Base-by-base conservation (phyloP, 208 protist species). In the Leishmania amazonensis region DNA sequence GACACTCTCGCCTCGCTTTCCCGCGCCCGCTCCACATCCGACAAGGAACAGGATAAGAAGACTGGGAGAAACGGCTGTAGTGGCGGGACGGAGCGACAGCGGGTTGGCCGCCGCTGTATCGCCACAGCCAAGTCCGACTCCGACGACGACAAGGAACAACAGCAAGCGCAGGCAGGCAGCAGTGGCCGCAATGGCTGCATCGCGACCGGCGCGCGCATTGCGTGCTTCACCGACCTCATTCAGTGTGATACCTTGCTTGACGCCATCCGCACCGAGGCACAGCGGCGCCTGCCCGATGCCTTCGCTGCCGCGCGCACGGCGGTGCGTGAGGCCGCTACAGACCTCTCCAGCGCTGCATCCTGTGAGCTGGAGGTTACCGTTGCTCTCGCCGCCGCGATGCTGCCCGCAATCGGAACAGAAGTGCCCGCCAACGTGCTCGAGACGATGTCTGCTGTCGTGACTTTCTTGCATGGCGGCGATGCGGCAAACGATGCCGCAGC, bases 381-480 rank as follows among this genome's bases (percentile, higher is more conserved):
- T 76, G 82, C 82, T 35, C 53, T 77, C 60, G 81, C 79, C 71
- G 80, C 83, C 49, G 76, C 62, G 42, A 67, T 88, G 81, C 53
- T 80, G 84, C 82, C 75, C 35, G 60, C 68, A 5, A 24, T 80
- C 35, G 75, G 40, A 53, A 35, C 38, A 40, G 71, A 60, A 51
- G 35, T 42, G 86, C 70, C 17, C 13, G 68, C 67, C 24, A 62
- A 31, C 4, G 82, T 78, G 4, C 68, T 85, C 53, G 54, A 75
- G 3, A 75, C 64, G 7, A 64, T 81, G 9, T 77, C 82, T 35
- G 47, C 77, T 19, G 35, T 68, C 28, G 21, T 80, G 40, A 40
- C 62, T 64, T 87, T 94, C 60, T 28, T 92, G 24, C 86, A 86
- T 42, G 78, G 83, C 21, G 15, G 67, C 15, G 47, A 60, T 57